Percentiles rank a stretch among this genome's conserved stretches.
These are phyloP conservation scores for Hygrocybe punicea DNA, from an alignment of 768 basidiomycete genomes.

Conservation along the genomic window DNA sequence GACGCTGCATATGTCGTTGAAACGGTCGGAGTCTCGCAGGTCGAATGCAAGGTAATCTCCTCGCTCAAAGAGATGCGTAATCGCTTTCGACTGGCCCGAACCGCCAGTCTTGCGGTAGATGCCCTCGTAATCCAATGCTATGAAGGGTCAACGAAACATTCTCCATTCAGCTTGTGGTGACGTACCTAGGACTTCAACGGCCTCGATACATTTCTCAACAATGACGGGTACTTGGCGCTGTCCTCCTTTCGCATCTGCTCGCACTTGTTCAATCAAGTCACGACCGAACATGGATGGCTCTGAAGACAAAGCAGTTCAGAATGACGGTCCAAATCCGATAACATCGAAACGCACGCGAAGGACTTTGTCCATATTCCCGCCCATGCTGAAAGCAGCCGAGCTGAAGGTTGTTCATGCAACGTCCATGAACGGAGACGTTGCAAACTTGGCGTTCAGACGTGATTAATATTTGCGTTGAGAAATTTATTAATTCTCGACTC, in stretches of 20 bases:
- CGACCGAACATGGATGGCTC: slow-evolving; percentile 93
- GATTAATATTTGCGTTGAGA: background rate
- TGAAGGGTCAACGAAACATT: background rate
- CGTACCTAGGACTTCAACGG: slow-evolving; percentile 84
- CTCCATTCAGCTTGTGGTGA: slow-evolving; percentile 2
- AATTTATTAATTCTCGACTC: slow-evolving; percentile 32
- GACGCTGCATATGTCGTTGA: slow-evolving; percentile 96
- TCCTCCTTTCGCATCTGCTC: slow-evolving; percentile 55
- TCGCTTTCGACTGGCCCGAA: slow-evolving; percentile 83
- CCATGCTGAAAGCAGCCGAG: slow-evolving; percentile 59
- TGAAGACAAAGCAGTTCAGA: slow-evolving; percentile 21
- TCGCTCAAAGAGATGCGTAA: slow-evolving; percentile 91
- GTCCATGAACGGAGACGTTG: slow-evolving; percentile 80
- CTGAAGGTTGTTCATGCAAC: slow-evolving; percentile 71
- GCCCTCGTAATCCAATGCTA: slow-evolving; percentile 93
- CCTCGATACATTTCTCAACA: slow-evolving; percentile 93
- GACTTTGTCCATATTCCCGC: slow-evolving; percentile 31
- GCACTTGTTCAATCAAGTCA: slow-evolving; percentile 80
- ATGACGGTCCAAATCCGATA: background rate
- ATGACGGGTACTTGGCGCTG: slow-evolving; percentile 76
- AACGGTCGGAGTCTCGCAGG: slow-evolving; percentile 77
- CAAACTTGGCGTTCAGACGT: slow-evolving; percentile 53
- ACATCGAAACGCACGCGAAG: slow-evolving; percentile 38
- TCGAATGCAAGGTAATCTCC: slow-evolving; percentile 90
- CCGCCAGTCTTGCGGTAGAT: slow-evolving; percentile 98